Evolutionary conservation across 2,329 filamentous ascomycete genomes (phyloP).

Genomic region (Fusarium tuaranense): DNA sequence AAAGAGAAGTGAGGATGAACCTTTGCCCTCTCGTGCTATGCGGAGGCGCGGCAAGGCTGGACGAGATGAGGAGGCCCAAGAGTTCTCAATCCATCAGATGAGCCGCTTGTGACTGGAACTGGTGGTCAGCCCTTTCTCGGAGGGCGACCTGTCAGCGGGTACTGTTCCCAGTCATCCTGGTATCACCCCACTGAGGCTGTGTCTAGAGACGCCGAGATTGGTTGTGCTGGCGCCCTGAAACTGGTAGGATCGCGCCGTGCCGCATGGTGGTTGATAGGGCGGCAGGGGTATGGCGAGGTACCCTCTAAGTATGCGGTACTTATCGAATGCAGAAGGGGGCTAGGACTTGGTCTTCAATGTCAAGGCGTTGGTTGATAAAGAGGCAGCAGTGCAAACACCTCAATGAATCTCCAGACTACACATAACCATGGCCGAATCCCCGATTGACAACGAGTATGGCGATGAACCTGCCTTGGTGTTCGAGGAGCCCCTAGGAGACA

Average conservation of each 20-base stretch:
- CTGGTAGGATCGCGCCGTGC: neutral
- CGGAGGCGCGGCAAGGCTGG: neutral
- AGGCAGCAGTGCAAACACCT: neutral
- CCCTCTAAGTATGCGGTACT: neutral
- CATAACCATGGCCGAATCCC: neutral
- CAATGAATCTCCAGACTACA: neutral
- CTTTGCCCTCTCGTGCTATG: neutral
- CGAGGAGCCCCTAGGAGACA: neutral
- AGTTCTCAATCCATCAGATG: neutral
- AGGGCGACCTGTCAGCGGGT: neutral
- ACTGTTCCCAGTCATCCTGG: neutral
- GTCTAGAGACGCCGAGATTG: neutral
- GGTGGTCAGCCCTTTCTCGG: neutral
- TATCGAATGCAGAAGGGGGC: neutral
- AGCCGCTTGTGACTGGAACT: neutral
- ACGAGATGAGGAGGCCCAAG: neutral
- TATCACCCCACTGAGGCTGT: neutral
- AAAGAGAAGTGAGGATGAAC: neutral
- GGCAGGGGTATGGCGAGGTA: neutral
- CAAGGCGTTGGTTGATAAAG: neutral
- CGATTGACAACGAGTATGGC: neutral
- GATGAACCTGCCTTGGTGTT: conserved; percentile 1
- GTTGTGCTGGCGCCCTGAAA: neutral
- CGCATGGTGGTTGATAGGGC: neutral
- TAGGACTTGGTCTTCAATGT: too few relatives aligned